Evolutionary conservation across 2,329 filamentous ascomycete genomes (phyloP).

Genomic region (Exophiala calicioides): DNA sequence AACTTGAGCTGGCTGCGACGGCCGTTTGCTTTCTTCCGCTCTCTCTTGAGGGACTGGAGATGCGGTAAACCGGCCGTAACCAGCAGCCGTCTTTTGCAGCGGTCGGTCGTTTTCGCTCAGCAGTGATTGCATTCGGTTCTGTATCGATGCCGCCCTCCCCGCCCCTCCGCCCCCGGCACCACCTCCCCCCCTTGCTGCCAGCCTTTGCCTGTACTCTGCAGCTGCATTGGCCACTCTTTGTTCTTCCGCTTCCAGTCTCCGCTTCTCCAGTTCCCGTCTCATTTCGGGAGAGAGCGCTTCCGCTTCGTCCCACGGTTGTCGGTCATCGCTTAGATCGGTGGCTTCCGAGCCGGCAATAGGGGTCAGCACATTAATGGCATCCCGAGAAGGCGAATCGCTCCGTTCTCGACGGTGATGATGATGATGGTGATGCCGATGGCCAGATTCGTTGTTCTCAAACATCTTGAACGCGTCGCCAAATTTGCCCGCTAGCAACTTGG

Average conservation of each 20-base stretch:
- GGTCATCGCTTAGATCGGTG: slow-evolving; percentile 68
- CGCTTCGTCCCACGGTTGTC: slow-evolving; percentile 62
- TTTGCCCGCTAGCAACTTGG: slow-evolving; percentile 79
- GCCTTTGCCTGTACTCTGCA: slow-evolving; percentile 77
- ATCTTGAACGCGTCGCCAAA: slow-evolving; percentile 93
- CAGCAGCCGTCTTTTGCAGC: slow-evolving; percentile 71
- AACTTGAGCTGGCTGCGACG: slow-evolving; percentile 30
- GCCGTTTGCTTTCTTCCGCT: slow-evolving; percentile 40
- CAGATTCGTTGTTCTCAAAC: slow-evolving; percentile 66
- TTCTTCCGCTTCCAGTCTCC: slow-evolving; percentile 81
- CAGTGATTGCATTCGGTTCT: slow-evolving; percentile 84
- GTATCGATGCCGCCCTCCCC: slow-evolving; percentile 77
- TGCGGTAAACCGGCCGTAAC: slow-evolving; percentile 85
- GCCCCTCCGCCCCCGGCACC: slow-evolving; percentile 46
- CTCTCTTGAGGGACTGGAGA: slow-evolving; percentile 34
- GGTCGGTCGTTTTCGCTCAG: slow-evolving; percentile 74
- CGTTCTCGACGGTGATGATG: slow-evolving; percentile 46
- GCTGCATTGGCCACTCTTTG: slow-evolving; percentile 84
- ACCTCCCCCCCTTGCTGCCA: slow-evolving; percentile 61
- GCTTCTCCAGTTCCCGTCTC: slow-evolving; percentile 83
- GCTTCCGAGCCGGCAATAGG: slow-evolving; percentile 77
- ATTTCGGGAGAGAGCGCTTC: slow-evolving; percentile 82
- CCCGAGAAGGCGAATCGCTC: slow-evolving; percentile 47
- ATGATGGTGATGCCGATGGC: slow-evolving; percentile 13
- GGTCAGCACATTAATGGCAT: slow-evolving; percentile 55